phyloP scores from a whole-genome alignment of 495 filamentous ascomycete species.

The Terfezia claveryi region DNA sequence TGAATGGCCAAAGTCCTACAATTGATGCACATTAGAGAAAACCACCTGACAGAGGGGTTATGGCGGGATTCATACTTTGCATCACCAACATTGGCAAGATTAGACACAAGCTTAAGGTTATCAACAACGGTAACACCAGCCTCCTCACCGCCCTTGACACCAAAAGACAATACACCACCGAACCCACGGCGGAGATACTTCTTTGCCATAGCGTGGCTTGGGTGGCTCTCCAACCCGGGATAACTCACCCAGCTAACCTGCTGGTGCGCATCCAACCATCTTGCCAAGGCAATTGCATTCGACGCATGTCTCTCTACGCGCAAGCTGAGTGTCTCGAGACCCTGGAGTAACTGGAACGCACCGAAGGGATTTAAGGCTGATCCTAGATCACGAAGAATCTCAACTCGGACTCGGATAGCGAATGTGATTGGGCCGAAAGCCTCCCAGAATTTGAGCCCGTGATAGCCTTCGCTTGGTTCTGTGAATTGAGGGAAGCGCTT shows the following conservation, averaged over 20 bases:
- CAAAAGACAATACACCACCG: constrained; percentile 81
- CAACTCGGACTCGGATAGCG: constrained; percentile 58
- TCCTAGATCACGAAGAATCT: constrained; percentile 79
- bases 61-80: constrained; percentile 36
- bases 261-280: constrained; percentile 63
- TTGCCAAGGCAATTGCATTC: constrained; percentile 63
- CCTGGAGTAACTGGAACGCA: constrained; percentile 81
- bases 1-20: constrained; percentile 79
- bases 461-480: constrained; percentile 81
- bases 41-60: background rate
- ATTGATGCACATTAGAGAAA: constrained; percentile 4
- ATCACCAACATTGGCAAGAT: constrained; percentile 58
- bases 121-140: constrained; percentile 79
- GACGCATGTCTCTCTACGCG: constrained; percentile 69
- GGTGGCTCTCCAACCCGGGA: constrained; percentile 66
- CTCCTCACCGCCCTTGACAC: constrained; percentile 66
- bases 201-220: constrained; percentile 60
- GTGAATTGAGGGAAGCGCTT: constrained; percentile 84
- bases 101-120: constrained; percentile 83
- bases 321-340: constrained; percentile 75
- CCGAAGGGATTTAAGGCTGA: constrained; percentile 73
- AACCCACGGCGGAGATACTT: constrained; percentile 75
- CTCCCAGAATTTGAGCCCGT: constrained; percentile 94
- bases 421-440: constrained; percentile 75
- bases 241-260: constrained; percentile 90